These are phyloP conservation scores for Mortierella sp. DNA, from an alignment of 371 early-diverging fungal species.

Conservation along the genomic window DNA sequence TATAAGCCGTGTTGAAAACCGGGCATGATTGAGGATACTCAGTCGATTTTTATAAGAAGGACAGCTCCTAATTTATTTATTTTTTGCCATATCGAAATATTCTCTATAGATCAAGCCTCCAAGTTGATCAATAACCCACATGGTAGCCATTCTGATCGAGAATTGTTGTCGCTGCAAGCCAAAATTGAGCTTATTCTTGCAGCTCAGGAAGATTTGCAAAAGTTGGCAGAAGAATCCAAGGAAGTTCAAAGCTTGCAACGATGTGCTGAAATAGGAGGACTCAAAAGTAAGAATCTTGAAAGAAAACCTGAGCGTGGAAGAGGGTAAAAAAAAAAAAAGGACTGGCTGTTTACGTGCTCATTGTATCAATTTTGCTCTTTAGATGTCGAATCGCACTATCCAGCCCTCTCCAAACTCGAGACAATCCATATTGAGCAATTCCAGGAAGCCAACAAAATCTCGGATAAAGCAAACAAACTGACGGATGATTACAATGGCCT, in stretches of 20 bases:
- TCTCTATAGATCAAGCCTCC: slow-evolving; percentile 57
- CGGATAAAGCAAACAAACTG: slow-evolving; percentile 59
- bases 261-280: slow-evolving; percentile 63
- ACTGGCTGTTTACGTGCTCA: not conserved
- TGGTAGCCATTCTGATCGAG: slow-evolving; percentile 64
- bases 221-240: slow-evolving; percentile 65
- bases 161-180: slow-evolving; percentile 65
- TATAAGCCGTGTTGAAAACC: not conserved
- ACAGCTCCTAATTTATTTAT: not conserved
- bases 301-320: not conserved
- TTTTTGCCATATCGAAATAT: not conserved
- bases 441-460: slow-evolving; percentile 58
- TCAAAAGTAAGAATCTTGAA: slow-evolving; percentile 40
- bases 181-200: slow-evolving; percentile 68
- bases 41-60: not conserved
- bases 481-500: slow-evolving; percentile 68
- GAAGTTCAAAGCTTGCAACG: slow-evolving; percentile 68
- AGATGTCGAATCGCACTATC: slow-evolving; percentile 65
- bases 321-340: not conserved
- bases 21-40: not conserved
- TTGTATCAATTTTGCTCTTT: not conserved
- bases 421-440: slow-evolving; percentile 64
- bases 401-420: slow-evolving; percentile 62
- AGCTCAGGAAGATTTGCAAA: slow-evolving; percentile 66
- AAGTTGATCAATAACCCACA: slow-evolving; percentile 61